phyloP scores from a whole-genome alignment of 176 grass and related monocot genomes.

The Thalia dealbata region DNA sequence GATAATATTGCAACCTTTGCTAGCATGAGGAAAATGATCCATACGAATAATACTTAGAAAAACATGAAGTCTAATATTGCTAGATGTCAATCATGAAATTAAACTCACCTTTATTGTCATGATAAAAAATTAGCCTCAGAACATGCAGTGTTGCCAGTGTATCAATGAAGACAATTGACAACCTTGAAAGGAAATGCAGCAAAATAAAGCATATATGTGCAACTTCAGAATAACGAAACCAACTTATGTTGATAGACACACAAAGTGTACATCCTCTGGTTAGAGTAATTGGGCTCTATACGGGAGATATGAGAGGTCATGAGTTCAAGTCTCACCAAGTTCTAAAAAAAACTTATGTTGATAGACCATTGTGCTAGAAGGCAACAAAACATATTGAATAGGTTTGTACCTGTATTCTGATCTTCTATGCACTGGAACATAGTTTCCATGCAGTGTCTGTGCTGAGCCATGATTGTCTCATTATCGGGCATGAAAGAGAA shows the following conservation, averaged over 20 bases:
- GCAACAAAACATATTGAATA: constrained; percentile 1
- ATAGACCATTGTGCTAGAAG: background rate
- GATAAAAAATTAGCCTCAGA: background rate
- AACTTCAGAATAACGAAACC: too few relatives aligned
- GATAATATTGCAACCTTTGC: background rate
- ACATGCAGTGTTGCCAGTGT: background rate
- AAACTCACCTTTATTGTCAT: background rate
- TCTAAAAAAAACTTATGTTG: too few relatives aligned
- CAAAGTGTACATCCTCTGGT: too few relatives aligned
- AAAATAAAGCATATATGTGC: too few relatives aligned
- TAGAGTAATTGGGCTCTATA: too few relatives aligned
- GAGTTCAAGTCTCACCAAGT: too few relatives aligned
- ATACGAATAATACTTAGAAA: background rate
- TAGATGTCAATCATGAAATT: background rate
- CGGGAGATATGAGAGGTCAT: too few relatives aligned
- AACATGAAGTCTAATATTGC: background rate
- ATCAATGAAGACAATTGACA: background rate
- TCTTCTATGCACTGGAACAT: constrained; percentile 93
- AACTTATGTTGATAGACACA: too few relatives aligned
- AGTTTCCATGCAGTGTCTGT: constrained; percentile 95
- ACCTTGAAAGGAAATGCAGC: constrained; percentile 1
- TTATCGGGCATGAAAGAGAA: constrained; percentile 99
- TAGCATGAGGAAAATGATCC: background rate
- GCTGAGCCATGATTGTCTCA: constrained; percentile 85
- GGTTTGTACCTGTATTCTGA: constrained; percentile 56